Base-by-base conservation (phyloP, 352 stramenopile genomes). In the Phytophthora chlamydospora region DNA sequence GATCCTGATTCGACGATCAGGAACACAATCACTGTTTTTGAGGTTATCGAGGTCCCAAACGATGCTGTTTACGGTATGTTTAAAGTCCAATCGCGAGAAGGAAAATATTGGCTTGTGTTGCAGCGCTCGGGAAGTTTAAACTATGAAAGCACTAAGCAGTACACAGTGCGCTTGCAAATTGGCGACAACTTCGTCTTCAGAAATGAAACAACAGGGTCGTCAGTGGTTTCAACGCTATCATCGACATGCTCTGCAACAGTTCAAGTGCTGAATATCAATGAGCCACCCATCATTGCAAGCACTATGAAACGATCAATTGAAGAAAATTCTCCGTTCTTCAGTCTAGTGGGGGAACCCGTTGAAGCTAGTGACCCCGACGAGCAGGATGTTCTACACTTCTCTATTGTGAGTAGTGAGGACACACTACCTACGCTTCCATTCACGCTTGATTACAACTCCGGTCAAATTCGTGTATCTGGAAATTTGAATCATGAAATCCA, bases 21-120 rank as follows among this genome's bases (percentile, higher is more conserved):
- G 51, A 89, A 87, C 45, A 57, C 40, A 13, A 85, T 89, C 19
- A 73, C 63, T 0, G 44, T 65, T 0, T 89, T 87, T 56, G 76
- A 85, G 34, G 68, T 85, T n/a, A 43, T 68, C 6, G 64, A 48
- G 11, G 24, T 48, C 17, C 14, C 46, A 10, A 46, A 47, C 17
- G 52, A 78, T 31, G 6, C 19, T 21, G 40, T 16, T 8, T 58
- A 55, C 39, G 42, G 24, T 8, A 11, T 62, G 4, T 69, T 73
- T 44, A 47, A 65, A 24, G 33, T 73, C 14, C 38, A 42, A 9
- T 16, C 38, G 11, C 31, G 9, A 3, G 17, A 31, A 3, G 16
- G 19, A 29, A 13, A 62, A 6, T 73, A 66, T 12, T 73, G 65
- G 65, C 27, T 73, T 13, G 46, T 14, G 11, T 36, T 73, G n/a